A percentile compares a stretch with the other conserved stretches of the same genome.
phyloP scores from a whole-genome alignment of 306 rosid species.

The Ormosia semicastrata region DNA sequence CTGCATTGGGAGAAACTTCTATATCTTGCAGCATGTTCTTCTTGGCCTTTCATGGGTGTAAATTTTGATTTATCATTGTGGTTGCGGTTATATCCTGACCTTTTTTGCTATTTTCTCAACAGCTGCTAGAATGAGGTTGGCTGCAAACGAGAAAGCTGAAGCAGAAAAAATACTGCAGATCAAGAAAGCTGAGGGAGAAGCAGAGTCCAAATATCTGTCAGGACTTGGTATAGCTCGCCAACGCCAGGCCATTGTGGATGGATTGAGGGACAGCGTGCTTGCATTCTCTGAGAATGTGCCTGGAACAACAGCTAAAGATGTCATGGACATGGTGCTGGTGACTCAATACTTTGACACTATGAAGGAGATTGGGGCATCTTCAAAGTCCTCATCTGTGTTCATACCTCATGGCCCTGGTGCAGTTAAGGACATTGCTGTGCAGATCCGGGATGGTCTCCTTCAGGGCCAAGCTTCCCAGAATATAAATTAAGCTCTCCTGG shows the following conservation, averaged over 20 bases:
- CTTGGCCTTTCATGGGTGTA: not conserved
- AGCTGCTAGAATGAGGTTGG: constrained; percentile 71
- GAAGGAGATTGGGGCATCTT: constrained; percentile 81
- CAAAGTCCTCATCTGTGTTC: constrained; percentile 66
- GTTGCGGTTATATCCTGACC: not conserved
- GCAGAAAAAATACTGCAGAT: constrained; percentile 72
- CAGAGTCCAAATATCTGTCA: constrained; percentile 70
- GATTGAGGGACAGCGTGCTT: constrained; percentile 68
- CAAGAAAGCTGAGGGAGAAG: constrained; percentile 77
- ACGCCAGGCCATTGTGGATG: constrained; percentile 81
- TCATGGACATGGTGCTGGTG: constrained; percentile 79
- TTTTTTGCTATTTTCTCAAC: constrained; percentile 8
- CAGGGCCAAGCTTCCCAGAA: constrained; percentile 39
- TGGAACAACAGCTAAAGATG: constrained; percentile 63
- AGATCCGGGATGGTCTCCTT: constrained; percentile 74
- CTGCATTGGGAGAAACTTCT: not conserved
- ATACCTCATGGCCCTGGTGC: constrained; percentile 88
- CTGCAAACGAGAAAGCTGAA: constrained; percentile 73
- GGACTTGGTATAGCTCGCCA: constrained; percentile 78
- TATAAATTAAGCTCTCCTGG: not conserved
- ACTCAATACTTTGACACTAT: constrained; percentile 81
- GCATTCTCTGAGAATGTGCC: constrained; percentile 67
- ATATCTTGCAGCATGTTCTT: not conserved
- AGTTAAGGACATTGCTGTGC: constrained; percentile 56
- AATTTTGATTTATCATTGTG: not conserved